Base-by-base conservation (phyloP, 768 basidiomycete genomes). In the Pisolithus orientalis region DNA sequence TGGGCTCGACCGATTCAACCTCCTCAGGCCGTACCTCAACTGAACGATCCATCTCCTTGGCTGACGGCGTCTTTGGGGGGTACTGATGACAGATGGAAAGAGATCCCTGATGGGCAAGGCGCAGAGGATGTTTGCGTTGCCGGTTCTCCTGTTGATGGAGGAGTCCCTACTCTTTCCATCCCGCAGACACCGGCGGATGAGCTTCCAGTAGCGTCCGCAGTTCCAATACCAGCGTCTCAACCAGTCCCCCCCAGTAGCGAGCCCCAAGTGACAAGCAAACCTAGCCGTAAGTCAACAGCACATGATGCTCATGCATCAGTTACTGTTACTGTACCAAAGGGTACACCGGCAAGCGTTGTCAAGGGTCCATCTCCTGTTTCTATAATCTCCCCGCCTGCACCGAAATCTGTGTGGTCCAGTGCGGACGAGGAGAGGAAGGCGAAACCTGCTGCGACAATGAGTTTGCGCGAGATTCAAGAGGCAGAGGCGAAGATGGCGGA, bases 391-490 rank as follows among this genome's bases (percentile, higher is more conserved):
- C 28, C 56, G n/a, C 47, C 61, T 27, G 70, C 65, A 37, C 51
- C 70, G 14, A 85, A 85, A 60, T 70, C 77, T 42, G 79, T 82
- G 14, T 89, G 87, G 85, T 73, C 77, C 17, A 80, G 79, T 55
- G 85, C 85, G 32, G 84, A 89, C 39, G 87, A 89, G 13, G 71
- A 72, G 38, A 82, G 81, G 67, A 83, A 82, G 64, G 65, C 73
- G 44, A 76, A 76, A 6, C 61, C 70, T 13, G 67, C 67, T 14
- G 59, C 70, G 5, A 70, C 84, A 24, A 72, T 85, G 37, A 90
- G 89, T 55, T 71, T 99, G 37, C 85, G 94, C 51, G 93, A 98
- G 52, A 99, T 99, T 44, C 96, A 99, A 66, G 93, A 96, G 59
- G 84, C 87, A 2, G 96, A 99, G 68, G 82, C 80, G 7, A 91